Base-by-base conservation (phyloP, 2,329 filamentous ascomycete species). In the Cucurbitaria berberidis region DNA sequence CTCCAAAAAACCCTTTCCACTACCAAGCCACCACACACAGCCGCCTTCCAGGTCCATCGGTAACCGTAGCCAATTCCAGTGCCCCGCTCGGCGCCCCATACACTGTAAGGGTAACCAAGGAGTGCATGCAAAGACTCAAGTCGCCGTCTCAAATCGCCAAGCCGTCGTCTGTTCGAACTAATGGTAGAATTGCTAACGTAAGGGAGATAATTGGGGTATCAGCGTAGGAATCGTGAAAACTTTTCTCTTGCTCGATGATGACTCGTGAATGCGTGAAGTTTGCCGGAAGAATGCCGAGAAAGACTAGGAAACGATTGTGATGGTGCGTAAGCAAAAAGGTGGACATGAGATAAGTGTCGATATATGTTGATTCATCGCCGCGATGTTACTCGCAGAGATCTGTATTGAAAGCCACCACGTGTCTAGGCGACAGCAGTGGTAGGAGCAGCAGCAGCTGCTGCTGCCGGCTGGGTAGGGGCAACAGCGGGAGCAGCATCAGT, bases 131-230 rank as follows among this genome's bases (percentile, higher is more conserved):
- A 42, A 55, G 50, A 60, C 44, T 42, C 60, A 55, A 54, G 57
- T 53, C 57, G 54, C 59, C 65, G 59, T 64, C 59, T 57, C 60
- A 66, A 62, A 63, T 71, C 69, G 68, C 69, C 69, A 72, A 74
- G 70, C 70, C 69, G 68, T 67, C 68, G 64, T 70, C 61, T 68
- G 65, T 69, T 62, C 57, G 56, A 70, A 71, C 60, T 57, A 67
- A 69, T 67, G 68, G 69, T 70, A 72, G 67, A 71, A 72, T 70
- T 67, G 68, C 66, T 63, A 59, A 59, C 55, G 55, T 63, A 69
- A 66, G 67, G 69, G 66, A 71, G 73, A 73, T 65, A 68, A 70
- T 74, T 63, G 70, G 74, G 75, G 75, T 77, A 77, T 77, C 74
- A 75, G 72, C 65, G 72, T 76, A 70, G 70, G 69, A 73, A 69